Evolutionary conservation across 2,329 filamentous ascomycete genomes (phyloP).

Genomic region (Aspergillus spinulosporus): DNA sequence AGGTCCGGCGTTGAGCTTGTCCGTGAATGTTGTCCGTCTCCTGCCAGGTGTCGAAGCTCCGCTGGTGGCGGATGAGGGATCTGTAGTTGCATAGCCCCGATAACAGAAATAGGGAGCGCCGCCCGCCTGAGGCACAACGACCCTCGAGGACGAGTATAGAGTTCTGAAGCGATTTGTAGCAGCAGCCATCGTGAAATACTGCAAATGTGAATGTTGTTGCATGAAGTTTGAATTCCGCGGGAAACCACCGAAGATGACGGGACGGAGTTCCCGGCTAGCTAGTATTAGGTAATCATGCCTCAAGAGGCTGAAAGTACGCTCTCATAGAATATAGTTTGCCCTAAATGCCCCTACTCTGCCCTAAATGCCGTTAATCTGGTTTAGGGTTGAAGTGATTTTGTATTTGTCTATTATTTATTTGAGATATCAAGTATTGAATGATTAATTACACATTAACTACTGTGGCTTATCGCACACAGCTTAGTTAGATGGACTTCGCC

Average conservation of each 20-base stretch:
- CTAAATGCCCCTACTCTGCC: too few species aligned
- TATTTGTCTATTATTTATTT: conserved; percentile 10
- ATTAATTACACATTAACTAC: conserved; percentile 22
- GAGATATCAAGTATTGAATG: neutral
- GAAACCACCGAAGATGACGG: conserved; percentile 23
- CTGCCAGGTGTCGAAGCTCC: conserved; percentile 56
- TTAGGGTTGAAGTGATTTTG: conserved; percentile 3
- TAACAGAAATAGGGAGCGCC: conserved; percentile 21
- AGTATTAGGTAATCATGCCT: neutral
- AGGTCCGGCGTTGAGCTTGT: conserved; percentile 65
- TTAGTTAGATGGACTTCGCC: conserved; percentile 1
- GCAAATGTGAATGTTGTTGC: conserved; percentile 16
- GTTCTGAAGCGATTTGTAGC: conserved; percentile 34
- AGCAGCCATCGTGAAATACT: conserved; percentile 33
- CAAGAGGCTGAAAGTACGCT: neutral
- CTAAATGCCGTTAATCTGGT: neutral
- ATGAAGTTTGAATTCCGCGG: conserved; percentile 31
- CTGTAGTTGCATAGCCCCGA: conserved; percentile 44
- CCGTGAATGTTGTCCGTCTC: conserved; percentile 59
- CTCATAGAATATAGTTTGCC: too few species aligned
- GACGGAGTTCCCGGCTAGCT: neutral
- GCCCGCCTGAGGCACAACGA: conserved; percentile 19
- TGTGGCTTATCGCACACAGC: conserved; percentile 4
- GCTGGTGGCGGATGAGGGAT: conserved; percentile 36
- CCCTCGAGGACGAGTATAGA: conserved; percentile 31